Conservation (phyloP, 1,284 basidiomycete genomes). For the Rhodofomes roseus region DNA sequence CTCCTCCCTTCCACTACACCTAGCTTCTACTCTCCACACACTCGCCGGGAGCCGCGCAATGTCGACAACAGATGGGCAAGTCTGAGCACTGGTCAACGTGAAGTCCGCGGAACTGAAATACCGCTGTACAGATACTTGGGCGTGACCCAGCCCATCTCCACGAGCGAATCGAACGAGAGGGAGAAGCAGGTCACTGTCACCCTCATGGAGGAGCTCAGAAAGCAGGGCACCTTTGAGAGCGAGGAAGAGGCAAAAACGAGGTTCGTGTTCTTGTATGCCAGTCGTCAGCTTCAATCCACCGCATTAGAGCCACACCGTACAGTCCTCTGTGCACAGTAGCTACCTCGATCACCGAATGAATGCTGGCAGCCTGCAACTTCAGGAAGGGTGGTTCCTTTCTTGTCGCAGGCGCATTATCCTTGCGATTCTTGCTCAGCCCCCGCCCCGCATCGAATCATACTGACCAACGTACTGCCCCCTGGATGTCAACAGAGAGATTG, state of each 20-base stretch:
- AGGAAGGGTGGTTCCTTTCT: too few relatives aligned
- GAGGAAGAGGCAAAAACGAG: constrained; percentile 87
- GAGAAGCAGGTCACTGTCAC: constrained; percentile 83
- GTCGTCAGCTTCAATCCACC: background rate
- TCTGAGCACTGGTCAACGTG: background rate
- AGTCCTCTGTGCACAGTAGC: background rate
- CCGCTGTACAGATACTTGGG: constrained; percentile 54
- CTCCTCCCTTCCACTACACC: background rate
- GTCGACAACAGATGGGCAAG: constrained; percentile 20
- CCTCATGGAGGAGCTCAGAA: constrained; percentile 85
- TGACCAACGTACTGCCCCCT: background rate
- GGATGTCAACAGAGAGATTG: constrained; percentile 54
- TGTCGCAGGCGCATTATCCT: too few relatives aligned
- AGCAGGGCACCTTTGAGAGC: constrained; percentile 87
- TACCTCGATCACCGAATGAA: too few relatives aligned
- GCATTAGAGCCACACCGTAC: background rate
- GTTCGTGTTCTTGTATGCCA: constrained; percentile 44
- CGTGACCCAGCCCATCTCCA: constrained; percentile 90
- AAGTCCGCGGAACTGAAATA: background rate
- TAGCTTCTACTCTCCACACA: background rate
- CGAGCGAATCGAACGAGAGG: constrained; percentile 66
- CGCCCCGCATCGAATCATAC: background rate
- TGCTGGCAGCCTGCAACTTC: background rate
- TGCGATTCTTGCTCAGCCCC: too few relatives aligned
- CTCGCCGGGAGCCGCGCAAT: background rate